Base-by-base conservation (phyloP, 441 rosid species). In the Bocquillonia castaneifolia region DNA sequence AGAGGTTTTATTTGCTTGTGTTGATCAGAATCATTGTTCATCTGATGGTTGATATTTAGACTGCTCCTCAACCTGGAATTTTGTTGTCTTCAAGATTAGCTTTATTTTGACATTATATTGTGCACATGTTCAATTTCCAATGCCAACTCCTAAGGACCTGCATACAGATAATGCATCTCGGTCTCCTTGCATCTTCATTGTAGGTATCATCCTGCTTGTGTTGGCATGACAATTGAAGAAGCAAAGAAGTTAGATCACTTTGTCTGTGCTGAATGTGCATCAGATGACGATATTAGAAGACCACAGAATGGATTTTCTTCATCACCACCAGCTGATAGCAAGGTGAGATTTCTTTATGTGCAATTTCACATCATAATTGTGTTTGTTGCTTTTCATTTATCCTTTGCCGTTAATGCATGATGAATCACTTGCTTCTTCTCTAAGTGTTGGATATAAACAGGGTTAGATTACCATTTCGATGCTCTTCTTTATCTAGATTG, bases 221-320 rank as follows among this genome's bases (percentile, higher is more conserved):
- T 88, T 74, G 96, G 86, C 55, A 88, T 88, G 96, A 85, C 88
- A 5, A 90, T 88, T 58, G 97, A 90, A 74, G 92, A 86, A 78
- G 98, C 97, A 31, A 92, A 87, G 66, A 86, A 75, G 67, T 81
- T 90, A 77, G 96, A 92, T 66, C 86, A 79, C 76, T 89, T 90
- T 74, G 77, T 86, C 20, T 92, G 97, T 71, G 78, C 89, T 64
- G 97, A 92, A 65, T 92, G 98, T 80, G 75, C 84, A 42, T 80
- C 88, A 12, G 85, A 84, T 64, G 87, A 82, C 42, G 85, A 83
- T 72, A 73, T 80, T 69, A 91, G 86, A 79, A 83, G 83, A 79
- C 64, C 96, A 29, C 76, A 80, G 72, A 86, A 91, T 75, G 78
- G 83, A 32, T 87, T 80, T 60, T 60, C 82, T 20, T 77, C 78